Conservation (phyloP, 495 filamentous ascomycete genomes). For the Rhypophila decipiens region DNA sequence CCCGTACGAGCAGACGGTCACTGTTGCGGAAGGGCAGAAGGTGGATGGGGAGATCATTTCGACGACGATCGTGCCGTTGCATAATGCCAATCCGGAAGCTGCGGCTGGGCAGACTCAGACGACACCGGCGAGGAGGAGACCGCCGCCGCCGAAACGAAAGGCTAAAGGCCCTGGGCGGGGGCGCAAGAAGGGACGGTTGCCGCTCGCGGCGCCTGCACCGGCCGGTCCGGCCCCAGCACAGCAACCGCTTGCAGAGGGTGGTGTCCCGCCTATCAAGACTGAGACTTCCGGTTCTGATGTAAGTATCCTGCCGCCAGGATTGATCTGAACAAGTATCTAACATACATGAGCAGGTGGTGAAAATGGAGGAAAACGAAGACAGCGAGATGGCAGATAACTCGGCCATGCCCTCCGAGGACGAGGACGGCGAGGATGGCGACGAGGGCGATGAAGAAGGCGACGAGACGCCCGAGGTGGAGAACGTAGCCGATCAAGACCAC, state of each 20-base stretch:
- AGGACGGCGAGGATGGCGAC: constrained; percentile 40
- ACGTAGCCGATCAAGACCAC: constrained; percentile 12
- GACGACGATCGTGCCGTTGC: constrained; percentile 42
- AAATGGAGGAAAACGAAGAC: constrained; percentile 35
- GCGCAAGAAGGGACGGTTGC: constrained; percentile 57
- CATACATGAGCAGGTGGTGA: constrained; percentile 24
- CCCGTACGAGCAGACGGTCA: constrained; percentile 71
- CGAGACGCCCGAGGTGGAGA: constrained; percentile 23
- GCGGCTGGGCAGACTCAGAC: constrained; percentile 15
- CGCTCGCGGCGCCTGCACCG: constrained; percentile 7
- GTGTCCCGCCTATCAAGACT: constrained; percentile 11
- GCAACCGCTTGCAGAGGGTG: constrained; percentile 11
- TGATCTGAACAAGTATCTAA: not conserved
- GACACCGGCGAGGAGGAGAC: constrained; percentile 49
- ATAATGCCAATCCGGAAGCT: constrained; percentile 20
- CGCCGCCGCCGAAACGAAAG: constrained; percentile 72
- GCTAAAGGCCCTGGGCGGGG: constrained; percentile 61
- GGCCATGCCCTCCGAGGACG: constrained; percentile 53
- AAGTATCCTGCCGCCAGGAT: constrained; percentile 4
- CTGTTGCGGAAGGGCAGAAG: constrained; percentile 70
- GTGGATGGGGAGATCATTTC: constrained; percentile 74
- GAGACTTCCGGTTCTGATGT: constrained; percentile 28
- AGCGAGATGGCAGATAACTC: constrained; percentile 47
- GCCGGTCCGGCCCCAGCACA: constrained; percentile 4
- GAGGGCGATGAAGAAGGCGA: constrained; percentile 36